Base-by-base conservation (phyloP, 148 eudicot genomes). In the Fagopyrum homotropicum region DNA sequence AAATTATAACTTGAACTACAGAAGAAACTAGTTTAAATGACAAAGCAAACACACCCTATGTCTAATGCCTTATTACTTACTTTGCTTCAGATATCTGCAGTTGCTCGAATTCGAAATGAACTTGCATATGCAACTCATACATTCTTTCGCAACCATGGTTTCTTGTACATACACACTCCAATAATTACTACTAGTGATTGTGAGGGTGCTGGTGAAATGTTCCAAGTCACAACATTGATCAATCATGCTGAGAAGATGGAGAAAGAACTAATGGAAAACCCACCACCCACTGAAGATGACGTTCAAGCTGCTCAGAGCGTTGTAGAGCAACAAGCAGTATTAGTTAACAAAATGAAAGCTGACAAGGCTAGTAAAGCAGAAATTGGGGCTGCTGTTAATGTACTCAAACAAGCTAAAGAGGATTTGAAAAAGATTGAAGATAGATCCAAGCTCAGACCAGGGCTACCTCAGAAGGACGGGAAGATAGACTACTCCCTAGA, bases 161-260 rank as follows among this genome's bases (percentile, higher is more conserved):
- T 92, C 81, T 74, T 90, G 15, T 90, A 92, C 63, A 72, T 94
- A 5, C 98, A 92, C 60, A 94, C 98, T 55, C 98, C 98, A 2
- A 94, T 94, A n/a, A 82, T 94, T 75, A 92, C 97, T 46, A 94
- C 98, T 17, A 94, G 97, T 80, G 98, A 94, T 75, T 94, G 98
- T 83, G 98, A 94, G 87, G 98, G 98, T 17, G 97, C 98, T 50
- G 98, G 98, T 35, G 98, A 94, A 87, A 92, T 90, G 96, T 94
- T 94, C 80, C 98, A 94, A 87, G 97, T 92, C 57, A 92, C 98
- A 49, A 90, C 97, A 9, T 76, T 94, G 80, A 84, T 94, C 60
- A 92, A 44, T 17, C 97, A 90, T 51, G 84, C 91, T 0, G 98
- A 94, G 11, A 92, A 74, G 81, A 45, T 89, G 52, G 98, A 90